These are phyloP conservation scores for Syncephalis plumigaleata DNA, from an alignment of 371 early-diverging fungal species.

Conservation along the genomic window DNA sequence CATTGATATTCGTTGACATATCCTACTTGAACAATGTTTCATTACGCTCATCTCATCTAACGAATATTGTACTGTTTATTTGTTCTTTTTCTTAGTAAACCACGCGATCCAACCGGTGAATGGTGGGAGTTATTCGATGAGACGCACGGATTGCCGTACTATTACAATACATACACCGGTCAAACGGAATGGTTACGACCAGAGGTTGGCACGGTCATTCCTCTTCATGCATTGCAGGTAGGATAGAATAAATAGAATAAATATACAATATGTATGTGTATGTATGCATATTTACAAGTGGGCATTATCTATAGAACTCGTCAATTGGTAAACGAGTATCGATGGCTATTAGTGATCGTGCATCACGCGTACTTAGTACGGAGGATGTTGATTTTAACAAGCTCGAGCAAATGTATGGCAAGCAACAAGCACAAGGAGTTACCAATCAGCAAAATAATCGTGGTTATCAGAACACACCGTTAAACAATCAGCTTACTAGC, in stretches of 20 bases:
- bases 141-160: slow-evolving; percentile 60
- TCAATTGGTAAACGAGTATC: background rate
- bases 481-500: background rate
- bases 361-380: no score
- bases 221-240: slow-evolving; percentile 51
- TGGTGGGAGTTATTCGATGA: slow-evolving; percentile 95
- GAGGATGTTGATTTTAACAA: no score
- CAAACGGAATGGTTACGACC: slow-evolving; percentile 80
- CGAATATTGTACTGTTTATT: background rate
- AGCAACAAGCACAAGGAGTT: no score
- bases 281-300: background rate
- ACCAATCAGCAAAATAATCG: background rate
- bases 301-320: background rate
- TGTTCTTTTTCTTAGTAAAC: slow-evolving; percentile 17
- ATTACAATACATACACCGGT: slow-evolving; percentile 68
- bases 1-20: no score
- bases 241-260: slow-evolving; percentile 1
- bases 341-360: background rate
- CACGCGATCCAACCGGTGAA: slow-evolving; percentile 48
- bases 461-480: background rate
- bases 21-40: no score
- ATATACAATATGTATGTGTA: background rate
- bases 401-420: no score
- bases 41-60: no score
- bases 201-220: slow-evolving; percentile 47